These are phyloP conservation scores for Boletus pseudo-olivaceus DNA, from an alignment of 768 basidiomycete genomes.

Conservation along the genomic window DNA sequence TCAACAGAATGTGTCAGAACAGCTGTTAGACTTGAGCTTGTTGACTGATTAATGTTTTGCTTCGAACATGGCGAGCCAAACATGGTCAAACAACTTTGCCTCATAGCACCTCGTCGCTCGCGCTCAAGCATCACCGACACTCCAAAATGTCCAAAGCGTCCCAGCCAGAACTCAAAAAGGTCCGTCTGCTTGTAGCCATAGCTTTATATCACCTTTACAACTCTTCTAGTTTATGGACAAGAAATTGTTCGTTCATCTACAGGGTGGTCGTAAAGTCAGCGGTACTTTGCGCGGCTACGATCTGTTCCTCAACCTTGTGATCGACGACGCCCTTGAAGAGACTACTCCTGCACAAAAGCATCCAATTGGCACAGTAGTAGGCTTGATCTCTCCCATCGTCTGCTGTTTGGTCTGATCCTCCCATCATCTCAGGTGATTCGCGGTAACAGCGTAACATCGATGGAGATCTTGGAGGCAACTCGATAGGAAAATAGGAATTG, in stretches of 20 bases:
- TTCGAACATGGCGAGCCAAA: constrained; percentile 21
- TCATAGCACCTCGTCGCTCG: not conserved
- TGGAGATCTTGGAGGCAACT: constrained; percentile 80
- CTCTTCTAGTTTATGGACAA: constrained; percentile 93
- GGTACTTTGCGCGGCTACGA: constrained; percentile 95
- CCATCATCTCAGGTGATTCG: constrained; percentile 73
- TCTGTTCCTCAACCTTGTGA: constrained; percentile 96
- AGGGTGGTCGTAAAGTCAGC: constrained; percentile 93
- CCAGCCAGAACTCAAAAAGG: constrained; percentile 98
- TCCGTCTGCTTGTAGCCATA: constrained; percentile 28
- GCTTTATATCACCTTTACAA: not conserved
- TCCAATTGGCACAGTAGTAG: constrained; percentile 87
- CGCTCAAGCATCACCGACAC: not conserved
- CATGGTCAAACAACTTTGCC: constrained; percentile 30
- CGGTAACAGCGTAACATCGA: constrained; percentile 93
- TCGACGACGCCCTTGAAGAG: constrained; percentile 95
- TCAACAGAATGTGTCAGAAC: not conserved
- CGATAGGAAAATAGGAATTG: constrained; percentile 25
- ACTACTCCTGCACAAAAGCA: constrained; percentile 84
- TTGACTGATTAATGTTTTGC: not conserved
- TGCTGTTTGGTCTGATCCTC: constrained; percentile 1
- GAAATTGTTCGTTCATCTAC: constrained; percentile 89
- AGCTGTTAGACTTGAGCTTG: not conserved
- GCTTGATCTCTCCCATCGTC: constrained; percentile 29
- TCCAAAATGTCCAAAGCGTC: constrained; percentile 85